These are phyloP conservation scores for Sicyos baderoa DNA, from an alignment of 306 rosid genomes.

Conservation along the genomic window DNA sequence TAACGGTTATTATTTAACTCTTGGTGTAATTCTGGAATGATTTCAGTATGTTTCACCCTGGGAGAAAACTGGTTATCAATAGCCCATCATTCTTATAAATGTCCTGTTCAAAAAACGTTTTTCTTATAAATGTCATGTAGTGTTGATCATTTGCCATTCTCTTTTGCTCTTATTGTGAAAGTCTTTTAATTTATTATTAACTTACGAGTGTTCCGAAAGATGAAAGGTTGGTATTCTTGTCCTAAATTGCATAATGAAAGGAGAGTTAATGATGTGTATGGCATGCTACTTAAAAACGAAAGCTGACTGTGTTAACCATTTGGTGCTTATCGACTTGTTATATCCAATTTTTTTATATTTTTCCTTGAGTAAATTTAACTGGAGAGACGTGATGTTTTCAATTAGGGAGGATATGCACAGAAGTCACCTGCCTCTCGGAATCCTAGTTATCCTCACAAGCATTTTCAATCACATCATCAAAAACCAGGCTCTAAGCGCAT, in stretches of 20 bases:
- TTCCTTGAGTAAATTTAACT: not conserved
- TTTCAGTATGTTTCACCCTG: not conserved
- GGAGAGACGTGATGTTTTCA: conserved; percentile 13
- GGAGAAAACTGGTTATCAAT: not conserved
- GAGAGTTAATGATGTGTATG: not conserved
- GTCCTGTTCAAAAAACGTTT: no score
- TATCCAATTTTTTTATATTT: not conserved
- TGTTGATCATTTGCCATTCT: not conserved
- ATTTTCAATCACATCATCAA: conserved; percentile 52
- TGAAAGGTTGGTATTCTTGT: not conserved
- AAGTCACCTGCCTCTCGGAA: conserved; percentile 58
- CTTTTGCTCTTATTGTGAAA: not conserved
- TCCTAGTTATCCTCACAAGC: conserved; percentile 36
- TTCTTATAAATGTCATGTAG: not conserved
- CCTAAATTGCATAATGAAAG: not conserved
- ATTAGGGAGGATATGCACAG: conserved; percentile 42
- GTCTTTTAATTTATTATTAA: not conserved
- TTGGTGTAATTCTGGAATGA: not conserved
- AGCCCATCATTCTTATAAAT: not conserved
- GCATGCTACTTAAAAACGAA: not conserved
- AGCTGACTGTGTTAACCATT: not conserved
- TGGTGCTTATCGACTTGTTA: not conserved
- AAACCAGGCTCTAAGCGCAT: conserved; percentile 55
- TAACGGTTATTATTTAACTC: not conserved
- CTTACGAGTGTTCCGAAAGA: not conserved